Evolutionary conservation across 139 green algal species (phyloP), one percentile per base, ranked within the genome.

Genomic region (Auxenochlorella pyrenoidosa): DNA sequence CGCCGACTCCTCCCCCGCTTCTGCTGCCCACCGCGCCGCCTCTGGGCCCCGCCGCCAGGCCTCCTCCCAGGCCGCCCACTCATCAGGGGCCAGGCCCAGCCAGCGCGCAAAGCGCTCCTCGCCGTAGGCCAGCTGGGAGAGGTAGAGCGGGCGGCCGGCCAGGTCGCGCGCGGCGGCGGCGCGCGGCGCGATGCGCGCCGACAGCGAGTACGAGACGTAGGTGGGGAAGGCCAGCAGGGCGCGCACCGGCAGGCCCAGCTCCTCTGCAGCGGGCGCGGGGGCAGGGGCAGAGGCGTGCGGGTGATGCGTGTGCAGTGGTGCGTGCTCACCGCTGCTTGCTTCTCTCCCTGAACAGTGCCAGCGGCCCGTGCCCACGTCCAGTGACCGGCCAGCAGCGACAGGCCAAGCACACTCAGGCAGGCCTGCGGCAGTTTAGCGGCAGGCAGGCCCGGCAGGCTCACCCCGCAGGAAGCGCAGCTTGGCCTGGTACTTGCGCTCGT

Each of bases 381-480:
- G 19, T n/a, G 34, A 54, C 10, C 12, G 5, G 22, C 0, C 58
- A 71, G 12, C 76, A 24, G 12, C 40, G 4, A 47, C 16, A 51
- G n/a, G n/a, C 78, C 34, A 19, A 44, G 21, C 24, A 28, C 21
- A 30, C 73, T 1, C 79, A 84, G 26, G 36, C 59, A 30, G 30
- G 30, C 38, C 44, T 0, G 34, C 34, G 36, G 22, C 36, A 51
- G 28, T 13, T n/a, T 24, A 26, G 36, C 41, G 10, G 26, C 70
- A 41, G 8, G 26, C 70, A 24, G 36, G 71, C 71, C 71, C 71
- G 47, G 10, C 54, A 63, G 54, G 21, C 82, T 0, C 22, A 79
- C 70, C 51, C 0, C 12, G 40, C 72, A 92, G 79, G 84, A 90
- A 90, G 34, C 34, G 13, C 15, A 92, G 78, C 47, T 92, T 92